Evolutionary conservation across 495 filamentous ascomycete genomes (phyloP), one percentile per base, ranked within the genome.

Genomic region (Hypomontagnella submonticulosa): DNA sequence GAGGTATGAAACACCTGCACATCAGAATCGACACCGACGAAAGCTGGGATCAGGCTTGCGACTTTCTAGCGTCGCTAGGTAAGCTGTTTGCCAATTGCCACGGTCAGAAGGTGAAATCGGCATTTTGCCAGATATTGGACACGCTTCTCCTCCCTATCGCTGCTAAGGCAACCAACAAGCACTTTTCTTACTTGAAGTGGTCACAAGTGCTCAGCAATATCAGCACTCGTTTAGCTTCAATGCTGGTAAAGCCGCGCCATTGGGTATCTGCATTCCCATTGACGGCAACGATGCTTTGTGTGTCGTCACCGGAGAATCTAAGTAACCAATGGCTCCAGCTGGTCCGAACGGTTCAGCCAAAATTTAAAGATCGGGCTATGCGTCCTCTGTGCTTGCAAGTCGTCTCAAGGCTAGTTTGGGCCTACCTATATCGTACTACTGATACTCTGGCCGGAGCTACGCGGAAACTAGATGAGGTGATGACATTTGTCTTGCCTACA

Each of bases 401-500:
- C 12, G 87, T 97, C 41, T 96, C 93, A 37, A 88, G 93, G 55
- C 81, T 99, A n/a, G 80, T 97, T 2, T 99, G 95, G 95, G 93
- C 92, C 0, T 99, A 97, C 77, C 84, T 98, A 19, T 97, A 96
- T 74, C 87, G 93, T 15, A 89, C 77, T 51, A 85, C 84, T 4
- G 96, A 98, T 57, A 80, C 70, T 38, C 82, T 85, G 9, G 86
- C 86, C 42, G 80, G 81, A 23, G 88, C 88, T 3, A 83, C 88
- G 37, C 87, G 88, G 57, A 97, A 93, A 72, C 81, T 98, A 33
- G 92, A 98, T 59, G 93, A 97, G 49, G 86, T 97, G 20, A 81
- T 93, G 40, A 89, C 86, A 71, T 82, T 94, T 62, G 87, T 96
- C 7, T 83, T 99, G 11, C 91, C 91, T 2, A 81, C 86, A 6